Percentiles rank a stretch among this genome's conserved stretches.
These are phyloP conservation scores for Chiua sp. DNA, from an alignment of 1,284 basidiomycete species.

Conservation along the genomic window DNA sequence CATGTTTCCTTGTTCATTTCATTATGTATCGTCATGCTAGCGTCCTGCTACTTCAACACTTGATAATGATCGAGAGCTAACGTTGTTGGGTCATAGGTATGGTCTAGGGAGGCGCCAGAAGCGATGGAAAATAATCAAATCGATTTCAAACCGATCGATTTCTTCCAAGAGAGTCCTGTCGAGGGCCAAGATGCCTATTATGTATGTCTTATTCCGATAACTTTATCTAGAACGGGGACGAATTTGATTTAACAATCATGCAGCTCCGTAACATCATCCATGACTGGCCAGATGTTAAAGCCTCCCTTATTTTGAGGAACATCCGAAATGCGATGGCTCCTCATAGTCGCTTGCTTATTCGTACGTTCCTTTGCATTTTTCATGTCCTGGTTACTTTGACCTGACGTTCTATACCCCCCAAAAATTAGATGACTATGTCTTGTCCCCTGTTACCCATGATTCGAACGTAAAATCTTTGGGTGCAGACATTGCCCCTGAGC, in stretches of 20 bases:
- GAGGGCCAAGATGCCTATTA: conserved; percentile 51
- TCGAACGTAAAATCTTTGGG: conserved; percentile 8
- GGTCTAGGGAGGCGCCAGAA: conserved; percentile 40
- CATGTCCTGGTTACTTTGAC: too few relatives aligned
- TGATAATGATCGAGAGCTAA: background rate
- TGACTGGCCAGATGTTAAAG: conserved; percentile 32
- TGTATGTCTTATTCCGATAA: conserved; percentile 33
- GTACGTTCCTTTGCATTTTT: conserved; percentile 16
- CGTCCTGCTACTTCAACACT: background rate
- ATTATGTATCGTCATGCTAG: background rate
- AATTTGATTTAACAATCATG: too few relatives aligned
- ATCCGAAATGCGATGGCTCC: conserved; percentile 27
- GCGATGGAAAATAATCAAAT: conserved; percentile 41
- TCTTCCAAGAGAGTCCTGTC: conserved; percentile 48
- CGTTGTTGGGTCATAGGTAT: conserved; percentile 30
- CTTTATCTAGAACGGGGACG: background rate
- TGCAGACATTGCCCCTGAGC: conserved; percentile 30
- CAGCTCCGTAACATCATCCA: conserved; percentile 34
- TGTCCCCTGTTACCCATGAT: conserved; percentile 12
- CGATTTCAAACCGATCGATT: conserved; percentile 47
- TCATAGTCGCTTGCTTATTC: conserved; percentile 33
- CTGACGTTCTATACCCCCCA: too few relatives aligned
- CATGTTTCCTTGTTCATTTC: background rate
- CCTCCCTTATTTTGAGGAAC: conserved; percentile 23
- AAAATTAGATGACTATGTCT: conserved; percentile 28